Conservation (phyloP, 2,329 filamentous ascomycete species). For the Aspergillus sp. region DNA sequence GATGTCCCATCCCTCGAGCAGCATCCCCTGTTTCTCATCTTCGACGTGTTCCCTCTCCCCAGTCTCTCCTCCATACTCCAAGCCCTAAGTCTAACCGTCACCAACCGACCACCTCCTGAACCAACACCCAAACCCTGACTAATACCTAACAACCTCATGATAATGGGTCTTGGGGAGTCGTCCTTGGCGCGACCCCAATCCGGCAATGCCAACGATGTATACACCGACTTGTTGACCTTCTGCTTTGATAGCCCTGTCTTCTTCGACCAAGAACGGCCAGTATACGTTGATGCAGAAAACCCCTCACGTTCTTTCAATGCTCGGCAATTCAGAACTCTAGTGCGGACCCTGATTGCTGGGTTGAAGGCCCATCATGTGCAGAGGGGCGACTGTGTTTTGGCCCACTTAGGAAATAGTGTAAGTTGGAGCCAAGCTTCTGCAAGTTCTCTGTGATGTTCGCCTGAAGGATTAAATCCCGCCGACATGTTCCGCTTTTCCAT, state of each 20-base stretch:
- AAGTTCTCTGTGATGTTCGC: background rate
- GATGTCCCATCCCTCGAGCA: background rate
- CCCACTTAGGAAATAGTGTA: conserved; percentile 45
- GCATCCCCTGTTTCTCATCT: background rate
- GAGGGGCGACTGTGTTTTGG: conserved; percentile 44
- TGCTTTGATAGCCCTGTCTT: conserved; percentile 35
- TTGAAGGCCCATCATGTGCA: conserved; percentile 39
- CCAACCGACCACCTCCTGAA: background rate
- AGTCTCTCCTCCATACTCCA: background rate
- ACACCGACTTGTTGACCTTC: conserved; percentile 45
- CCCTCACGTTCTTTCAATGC: conserved; percentile 38
- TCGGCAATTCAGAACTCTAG: conserved; percentile 33
- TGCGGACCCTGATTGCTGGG: conserved; percentile 42
- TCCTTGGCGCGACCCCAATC: conserved; percentile 19
- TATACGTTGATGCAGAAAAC: conserved; percentile 46
- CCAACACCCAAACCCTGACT: conserved; percentile 6
- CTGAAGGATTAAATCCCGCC: background rate
- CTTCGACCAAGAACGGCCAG: conserved; percentile 38
- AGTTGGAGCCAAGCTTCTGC: conserved; percentile 18
- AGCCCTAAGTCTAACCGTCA: background rate
- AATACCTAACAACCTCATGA: conserved; percentile 3
- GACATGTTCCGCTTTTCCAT: conserved; percentile 1
- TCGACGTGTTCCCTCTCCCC: background rate
- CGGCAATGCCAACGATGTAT: conserved; percentile 18
- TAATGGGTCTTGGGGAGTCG: conserved; percentile 26